Evolutionary conservation across 1,284 basidiomycete genomes (phyloP), one percentile per base, ranked within the genome.

Genomic region (Puccinia horiana): DNA sequence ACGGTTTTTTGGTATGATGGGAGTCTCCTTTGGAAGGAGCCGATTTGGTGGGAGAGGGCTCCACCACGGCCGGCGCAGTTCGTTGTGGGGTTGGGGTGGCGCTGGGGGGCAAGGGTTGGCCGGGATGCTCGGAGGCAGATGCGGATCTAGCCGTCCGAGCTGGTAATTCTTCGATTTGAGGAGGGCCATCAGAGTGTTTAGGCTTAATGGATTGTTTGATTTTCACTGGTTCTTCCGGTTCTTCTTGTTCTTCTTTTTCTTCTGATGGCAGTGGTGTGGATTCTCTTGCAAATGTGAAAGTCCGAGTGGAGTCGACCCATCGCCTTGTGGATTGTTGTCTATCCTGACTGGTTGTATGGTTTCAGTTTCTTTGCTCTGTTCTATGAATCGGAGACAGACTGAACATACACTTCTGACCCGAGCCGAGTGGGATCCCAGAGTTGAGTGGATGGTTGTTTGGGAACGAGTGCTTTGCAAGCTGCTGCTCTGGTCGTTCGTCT

Each of bases 161-260:
- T 26, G 56, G 52, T 20, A 16, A 4, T 54, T 54, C 16, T n/a
- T 54, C 18, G 9, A 18, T 8, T 47, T 47, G 44, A 47, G 44
- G 44, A 9, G 18, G 52, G 16, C 44, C 44, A 47, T 47, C 44
- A 16, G 44, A 47, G 44, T 58, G 20, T 9, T 20, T n/a, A n/a
- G 20, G n/a, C n/a, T n/a, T n/a, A n/a, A n/a, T n/a, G n/a, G n/a
- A n/a, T 58, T 58, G 23, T 11, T 58, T 63, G 26, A 14, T 14
- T 65, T 65, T 8, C 18, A 35, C 32, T 32, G 5, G 4, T 69
- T 69, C 40, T 69, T 69, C n/a, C 14, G 4, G 1, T 44, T 69
- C 42, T 44, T 67, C 35, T 67, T 40, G 20, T 67, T 40, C 63
- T 67, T 69, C 26, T n/a, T 40, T 26, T 26, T 69, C 26, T 69